Base-by-base conservation (phyloP, 768 basidiomycete species). In the Calocera viscosa region DNA sequence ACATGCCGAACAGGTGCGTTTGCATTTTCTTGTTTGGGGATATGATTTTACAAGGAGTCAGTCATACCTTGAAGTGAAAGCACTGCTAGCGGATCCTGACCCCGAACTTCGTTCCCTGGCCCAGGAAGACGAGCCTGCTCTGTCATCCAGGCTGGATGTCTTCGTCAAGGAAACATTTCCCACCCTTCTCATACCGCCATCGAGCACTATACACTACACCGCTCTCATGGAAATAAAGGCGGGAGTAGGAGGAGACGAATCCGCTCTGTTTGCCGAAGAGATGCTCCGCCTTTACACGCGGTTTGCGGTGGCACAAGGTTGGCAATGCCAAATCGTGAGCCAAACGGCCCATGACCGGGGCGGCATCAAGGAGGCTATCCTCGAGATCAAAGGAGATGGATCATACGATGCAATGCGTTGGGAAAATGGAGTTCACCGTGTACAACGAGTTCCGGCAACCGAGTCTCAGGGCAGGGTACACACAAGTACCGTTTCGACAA, bases 371-470 rank as follows among this genome's bases (percentile, higher is more conserved):
- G 90, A 92, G 67, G 91, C 87, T 3, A 83, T 89, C 22, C 75
- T 93, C 10, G 91, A 94, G 72, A 78, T 94, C 14, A 86, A 86
- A 68, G 91, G 91, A 0, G 77, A 82, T 1, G 87, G 89, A 0
- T 86, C 85, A 11, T 97, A 90, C 71, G 94, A 94, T 67, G 76
- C 79, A 0, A 74, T 98, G 65, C 79, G 86, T 39, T 94, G 88
- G 86, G 96, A 99, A 76, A 93, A 89, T 68, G 96, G 96, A 1
- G 93, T 99, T 0, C 96, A 98, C 77, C 82, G 96, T 1, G 93
- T 99, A 0, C 95, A 98, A 77, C 77, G 96, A 43, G 90, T 98
- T 0, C 96, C 96, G 0, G 85, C 85, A 10, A 98, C 94, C 2
- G 95, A 97, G 71, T 80, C 87, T 1, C 86, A 84, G 67, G 95